Evolutionary conservation across 768 basidiomycete species (phyloP).

Genomic region (Boletus bicolor): DNA sequence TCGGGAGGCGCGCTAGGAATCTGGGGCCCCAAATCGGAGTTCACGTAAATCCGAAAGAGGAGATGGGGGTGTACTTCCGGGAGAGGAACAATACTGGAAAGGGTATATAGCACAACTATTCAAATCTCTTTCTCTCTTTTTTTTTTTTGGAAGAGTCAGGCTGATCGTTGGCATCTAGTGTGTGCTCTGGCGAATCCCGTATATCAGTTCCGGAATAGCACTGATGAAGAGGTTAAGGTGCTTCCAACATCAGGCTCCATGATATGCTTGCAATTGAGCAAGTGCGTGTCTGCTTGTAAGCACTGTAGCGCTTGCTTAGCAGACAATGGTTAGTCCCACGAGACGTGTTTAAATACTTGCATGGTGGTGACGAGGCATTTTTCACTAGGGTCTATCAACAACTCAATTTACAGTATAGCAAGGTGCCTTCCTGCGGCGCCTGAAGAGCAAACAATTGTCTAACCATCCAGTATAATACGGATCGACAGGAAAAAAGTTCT

Average conservation of each 20-base stretch:
- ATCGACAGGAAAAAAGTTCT: neutral
- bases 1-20: neutral
- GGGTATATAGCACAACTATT: neutral
- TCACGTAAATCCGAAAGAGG: neutral
- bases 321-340: neutral
- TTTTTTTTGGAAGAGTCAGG: neutral
- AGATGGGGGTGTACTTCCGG: neutral
- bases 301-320: neutral
- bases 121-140: no score
- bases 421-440: no score
- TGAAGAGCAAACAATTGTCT: neutral
- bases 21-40: neutral
- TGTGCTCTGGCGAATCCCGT: neutral
- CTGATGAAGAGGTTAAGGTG: neutral
- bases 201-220: neutral
- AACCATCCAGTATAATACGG: neutral
- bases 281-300: neutral
- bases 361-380: neutral
- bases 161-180: no score
- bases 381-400: no score
- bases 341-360: neutral
- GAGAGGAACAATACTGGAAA: neutral
- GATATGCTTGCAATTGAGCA: neutral
- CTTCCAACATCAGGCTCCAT: neutral
- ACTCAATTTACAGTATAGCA: neutral